phyloP scores from a whole-genome alignment of 164 flowering plant species.

The Platanus orientalis region DNA sequence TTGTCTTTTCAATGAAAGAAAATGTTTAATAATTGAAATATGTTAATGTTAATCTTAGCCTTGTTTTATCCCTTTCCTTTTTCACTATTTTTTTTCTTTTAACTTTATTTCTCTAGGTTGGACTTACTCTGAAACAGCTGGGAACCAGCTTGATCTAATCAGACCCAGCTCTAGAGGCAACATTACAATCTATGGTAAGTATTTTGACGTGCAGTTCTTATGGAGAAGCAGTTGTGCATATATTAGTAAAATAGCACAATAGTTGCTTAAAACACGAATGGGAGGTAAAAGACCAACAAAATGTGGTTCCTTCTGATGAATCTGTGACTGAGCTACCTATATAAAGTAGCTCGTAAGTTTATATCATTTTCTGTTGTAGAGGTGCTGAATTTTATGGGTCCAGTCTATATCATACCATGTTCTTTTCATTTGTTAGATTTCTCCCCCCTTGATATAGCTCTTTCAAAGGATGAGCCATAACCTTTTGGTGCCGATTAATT shows the following conservation, averaged over 20 bases:
- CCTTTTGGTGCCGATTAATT: too few species aligned
- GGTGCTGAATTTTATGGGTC: too few species aligned
- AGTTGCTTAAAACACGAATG: too few species aligned
- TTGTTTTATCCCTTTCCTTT: too few species aligned
- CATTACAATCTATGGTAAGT: conserved; percentile 57
- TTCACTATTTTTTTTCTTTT: background rate
- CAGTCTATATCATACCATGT: background rate
- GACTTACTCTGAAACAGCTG: conserved; percentile 54
- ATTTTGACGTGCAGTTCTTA: background rate
- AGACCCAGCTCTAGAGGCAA: conserved; percentile 53
- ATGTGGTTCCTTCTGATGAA: too few species aligned
- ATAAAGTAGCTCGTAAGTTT: too few species aligned
- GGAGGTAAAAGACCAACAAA: too few species aligned
- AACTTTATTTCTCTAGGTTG: conserved; percentile 41
- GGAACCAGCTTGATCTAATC: conserved; percentile 50
- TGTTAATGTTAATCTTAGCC: background rate
- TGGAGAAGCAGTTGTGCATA: too few species aligned
- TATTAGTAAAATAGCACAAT: too few species aligned
- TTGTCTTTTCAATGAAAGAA: background rate
- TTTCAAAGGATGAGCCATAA: background rate
- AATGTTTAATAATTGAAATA: background rate
- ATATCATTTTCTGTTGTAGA: too few species aligned
- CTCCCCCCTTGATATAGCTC: background rate
- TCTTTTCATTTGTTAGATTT: background rate
- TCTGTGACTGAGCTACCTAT: too few species aligned